Base-by-base conservation (phyloP, 2,329 filamentous ascomycete species). In the Fusarium coffeatum region DNA sequence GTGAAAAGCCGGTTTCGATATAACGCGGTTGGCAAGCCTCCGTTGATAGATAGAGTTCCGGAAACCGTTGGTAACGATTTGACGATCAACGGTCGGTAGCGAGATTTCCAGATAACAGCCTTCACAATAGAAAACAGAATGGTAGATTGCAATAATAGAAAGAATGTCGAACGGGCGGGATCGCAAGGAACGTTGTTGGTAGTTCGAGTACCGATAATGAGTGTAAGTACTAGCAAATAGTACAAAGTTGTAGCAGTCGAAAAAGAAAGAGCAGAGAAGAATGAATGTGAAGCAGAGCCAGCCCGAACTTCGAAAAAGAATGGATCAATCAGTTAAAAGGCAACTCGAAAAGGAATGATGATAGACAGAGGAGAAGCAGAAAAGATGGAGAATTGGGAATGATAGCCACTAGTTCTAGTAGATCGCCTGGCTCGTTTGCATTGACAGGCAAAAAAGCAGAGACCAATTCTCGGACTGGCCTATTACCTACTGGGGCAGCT, bases 271-370 rank as follows among this genome's bases (percentile, higher is more conserved):
- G 64, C 59, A 37, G 55, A 61, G 62, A 57, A 51, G 57, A 65
- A 58, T 55, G 69, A 67, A 50, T 47, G 72, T 62, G 68, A 68
- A 62, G 67, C 51, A 67, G 51, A 74, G 71, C 71, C 67, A 71
- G 72, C 72, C 71, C 71, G 55, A 66, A 54, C 67, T 62, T 55
- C 60, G 49, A 48, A 68, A 64, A 61, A 74, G 68, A 53, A 71
- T 64, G 55, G 47, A 62, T 56, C 32, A 51, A 59, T 37, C 43
- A 27, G 57, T 66, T 58, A 64, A 60, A 57, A 58, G 63, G 34
- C 34, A 34, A 66, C 66, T 58, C 49, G 27, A 62, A 69, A 68
- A 71, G 69, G 70, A 71, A 75, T 71, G 58, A 60, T 57, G 54
- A 54, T 55, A 43, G 34, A 54, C 60, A 40, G 64, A 57, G 50